These are phyloP conservation scores for Pulveroboletus sp. DNA, from an alignment of 768 basidiomycete species.

Conservation along the genomic window DNA sequence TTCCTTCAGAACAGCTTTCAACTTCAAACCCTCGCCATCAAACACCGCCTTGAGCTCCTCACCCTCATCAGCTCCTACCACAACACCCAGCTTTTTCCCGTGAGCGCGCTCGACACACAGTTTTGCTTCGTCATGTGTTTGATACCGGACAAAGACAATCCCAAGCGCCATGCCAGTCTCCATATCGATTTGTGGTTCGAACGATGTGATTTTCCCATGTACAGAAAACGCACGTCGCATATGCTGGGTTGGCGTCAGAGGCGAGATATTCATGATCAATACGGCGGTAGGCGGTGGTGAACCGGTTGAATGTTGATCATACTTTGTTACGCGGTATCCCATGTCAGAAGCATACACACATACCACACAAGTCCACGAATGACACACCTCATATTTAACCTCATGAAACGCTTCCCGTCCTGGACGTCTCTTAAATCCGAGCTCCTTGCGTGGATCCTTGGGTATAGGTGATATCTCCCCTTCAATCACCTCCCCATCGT, in stretches of 20 bases:
- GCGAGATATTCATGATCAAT: slow-evolving; percentile 65
- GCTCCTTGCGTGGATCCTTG: slow-evolving; percentile 52
- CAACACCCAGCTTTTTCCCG: slow-evolving; percentile 54
- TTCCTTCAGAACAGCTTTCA: slow-evolving; percentile 64
- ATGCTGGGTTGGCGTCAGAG: slow-evolving; percentile 60
- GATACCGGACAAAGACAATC: slow-evolving; percentile 69
- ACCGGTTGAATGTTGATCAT: slow-evolving; percentile 67
- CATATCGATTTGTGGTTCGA: slow-evolving; percentile 76
- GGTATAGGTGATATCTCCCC: slow-evolving; percentile 38
- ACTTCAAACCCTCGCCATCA: slow-evolving; percentile 66
- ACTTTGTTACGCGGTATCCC: slow-evolving; percentile 37
- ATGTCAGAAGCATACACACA: slow-evolving; percentile 3
- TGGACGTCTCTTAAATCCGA: slow-evolving; percentile 32
- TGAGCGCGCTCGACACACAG: slow-evolving; percentile 62
- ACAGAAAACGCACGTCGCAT: slow-evolving; percentile 62
- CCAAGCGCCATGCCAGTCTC: slow-evolving; percentile 81
- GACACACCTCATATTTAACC: slow-evolving; percentile 53
- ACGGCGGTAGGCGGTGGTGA: slow-evolving; percentile 73
- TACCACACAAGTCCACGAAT: background rate
- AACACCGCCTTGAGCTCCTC: slow-evolving; percentile 72
- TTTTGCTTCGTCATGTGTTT: slow-evolving; percentile 61
- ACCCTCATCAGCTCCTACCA: slow-evolving; percentile 39
- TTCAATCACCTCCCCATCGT: slow-evolving; percentile 51
- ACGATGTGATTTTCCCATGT: slow-evolving; percentile 58
- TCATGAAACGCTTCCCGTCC: slow-evolving; percentile 39